These are phyloP conservation scores for Simmondsia chinensis DNA, from an alignment of 148 eudicot species.

Conservation along the genomic window DNA sequence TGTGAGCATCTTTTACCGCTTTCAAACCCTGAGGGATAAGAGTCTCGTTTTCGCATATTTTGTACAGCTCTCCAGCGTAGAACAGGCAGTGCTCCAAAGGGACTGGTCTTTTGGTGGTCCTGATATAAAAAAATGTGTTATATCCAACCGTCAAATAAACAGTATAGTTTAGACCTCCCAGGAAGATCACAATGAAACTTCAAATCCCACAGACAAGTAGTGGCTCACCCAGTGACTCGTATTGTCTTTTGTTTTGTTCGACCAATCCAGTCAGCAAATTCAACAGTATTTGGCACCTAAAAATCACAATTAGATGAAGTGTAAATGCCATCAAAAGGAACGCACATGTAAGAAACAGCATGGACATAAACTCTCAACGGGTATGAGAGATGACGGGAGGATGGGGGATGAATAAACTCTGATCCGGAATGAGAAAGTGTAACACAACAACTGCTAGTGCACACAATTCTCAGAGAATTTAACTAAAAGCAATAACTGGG, in stretches of 20 bases:
- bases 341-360: background rate
- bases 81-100: conserved; percentile 96
- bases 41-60: conserved; percentile 70
- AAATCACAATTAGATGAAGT: conserved; percentile 7
- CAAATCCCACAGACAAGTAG: conserved; percentile 12
- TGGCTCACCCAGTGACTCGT: conserved; percentile 81
- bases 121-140: too few relatives aligned
- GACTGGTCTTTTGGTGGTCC: conserved; percentile 97
- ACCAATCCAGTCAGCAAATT: conserved; percentile 99
- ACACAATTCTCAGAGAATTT: too few relatives aligned
- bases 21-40: conserved; percentile 63
- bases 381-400: too few relatives aligned
- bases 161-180: too few relatives aligned
- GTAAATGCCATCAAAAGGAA: conserved; percentile 3
- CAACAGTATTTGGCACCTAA: conserved; percentile 93
- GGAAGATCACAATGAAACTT: background rate
- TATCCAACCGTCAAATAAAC: too few relatives aligned
- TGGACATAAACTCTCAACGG: too few relatives aligned
- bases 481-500: too few relatives aligned
- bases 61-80: conserved; percentile 82
- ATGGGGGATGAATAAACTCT: too few relatives aligned
- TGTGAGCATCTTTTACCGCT: conserved; percentile 78
- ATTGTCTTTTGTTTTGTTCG: conserved; percentile 90
- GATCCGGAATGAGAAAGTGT: too few relatives aligned
- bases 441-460: too few relatives aligned